Evolutionary conservation across 257 asterid genomes (phyloP).

Genomic region (Solanum appendiculatum): DNA sequence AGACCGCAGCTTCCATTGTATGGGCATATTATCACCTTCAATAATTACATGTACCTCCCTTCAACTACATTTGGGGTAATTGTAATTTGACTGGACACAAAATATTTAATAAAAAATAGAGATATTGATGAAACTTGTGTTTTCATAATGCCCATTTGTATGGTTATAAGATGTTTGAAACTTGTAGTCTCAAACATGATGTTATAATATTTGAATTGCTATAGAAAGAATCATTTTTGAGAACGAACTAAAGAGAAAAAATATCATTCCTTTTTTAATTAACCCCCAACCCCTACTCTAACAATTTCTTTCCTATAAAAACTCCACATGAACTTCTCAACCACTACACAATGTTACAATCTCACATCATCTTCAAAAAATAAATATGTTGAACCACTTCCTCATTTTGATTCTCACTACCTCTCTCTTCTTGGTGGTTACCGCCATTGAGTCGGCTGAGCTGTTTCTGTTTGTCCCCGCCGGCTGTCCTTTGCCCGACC

Average conservation of each 20-base stretch:
- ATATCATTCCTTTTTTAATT: too few relatives aligned
- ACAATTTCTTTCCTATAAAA: too few relatives aligned
- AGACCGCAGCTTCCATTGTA: not conserved
- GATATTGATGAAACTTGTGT: too few relatives aligned
- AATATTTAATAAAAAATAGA: too few relatives aligned
- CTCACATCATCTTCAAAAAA: not conserved
- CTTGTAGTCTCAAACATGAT: not conserved
- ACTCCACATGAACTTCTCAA: not conserved
- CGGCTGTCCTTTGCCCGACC: conserved; percentile 40
- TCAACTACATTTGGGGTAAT: too few relatives aligned
- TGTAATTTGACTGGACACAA: too few relatives aligned
- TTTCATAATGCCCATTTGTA: too few relatives aligned
- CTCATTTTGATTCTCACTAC: not conserved
- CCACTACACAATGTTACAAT: not conserved
- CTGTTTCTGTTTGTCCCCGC: not conserved
- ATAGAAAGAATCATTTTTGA: too few relatives aligned
- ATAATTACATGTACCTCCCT: not conserved
- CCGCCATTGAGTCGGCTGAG: not conserved
- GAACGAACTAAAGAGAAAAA: too few relatives aligned
- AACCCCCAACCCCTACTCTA: too few relatives aligned
- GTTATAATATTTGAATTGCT: too few relatives aligned
- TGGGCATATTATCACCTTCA: not conserved
- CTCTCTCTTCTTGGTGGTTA: not conserved
- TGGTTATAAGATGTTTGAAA: not conserved
- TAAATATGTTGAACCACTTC: not conserved